Conservation (phyloP, 306 rosid species). For the Quercus cerris region DNA sequence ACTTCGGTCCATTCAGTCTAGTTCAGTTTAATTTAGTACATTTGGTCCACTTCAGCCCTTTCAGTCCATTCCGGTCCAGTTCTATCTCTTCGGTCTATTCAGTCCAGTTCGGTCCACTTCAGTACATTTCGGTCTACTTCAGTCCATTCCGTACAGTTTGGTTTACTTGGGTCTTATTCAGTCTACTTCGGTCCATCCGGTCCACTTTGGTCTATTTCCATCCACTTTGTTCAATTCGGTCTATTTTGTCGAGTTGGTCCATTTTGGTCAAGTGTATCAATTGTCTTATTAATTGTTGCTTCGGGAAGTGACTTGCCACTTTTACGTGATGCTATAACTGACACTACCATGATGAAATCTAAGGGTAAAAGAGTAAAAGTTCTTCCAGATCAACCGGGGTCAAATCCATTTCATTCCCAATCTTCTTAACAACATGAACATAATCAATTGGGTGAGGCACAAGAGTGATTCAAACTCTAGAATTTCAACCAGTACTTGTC, state of each 20-base stretch:
- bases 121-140: too few relatives aligned
- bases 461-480: conserved; percentile 85
- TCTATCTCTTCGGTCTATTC: too few relatives aligned
- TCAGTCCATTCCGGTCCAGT: too few relatives aligned
- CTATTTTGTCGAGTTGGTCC: too few relatives aligned
- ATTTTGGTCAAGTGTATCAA: conserved; percentile 31
- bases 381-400: conserved; percentile 96
- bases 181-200: too few relatives aligned
- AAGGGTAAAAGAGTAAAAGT: conserved; percentile 47
- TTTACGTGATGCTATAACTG: conserved; percentile 91
- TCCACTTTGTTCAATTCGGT: too few relatives aligned
- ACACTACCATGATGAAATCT: conserved; percentile 88
- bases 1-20: too few relatives aligned
- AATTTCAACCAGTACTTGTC: conserved; percentile 85
- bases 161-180: too few relatives aligned
- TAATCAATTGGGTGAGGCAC: conserved; percentile 94
- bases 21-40: too few relatives aligned
- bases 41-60: too few relatives aligned
- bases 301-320: conserved; percentile 95
- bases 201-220: too few relatives aligned
- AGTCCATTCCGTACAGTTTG: rapidly evolving
- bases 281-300: conserved; percentile 62
- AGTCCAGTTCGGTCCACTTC: too few relatives aligned
- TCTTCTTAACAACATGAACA: conserved; percentile 92
- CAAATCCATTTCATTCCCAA: conserved; percentile 88